Percentiles rank a stretch among this genome's conserved stretches.
Evolutionary conservation across 106 monocot genomes (phyloP).

Genomic region (Acorus gramineus): DNA sequence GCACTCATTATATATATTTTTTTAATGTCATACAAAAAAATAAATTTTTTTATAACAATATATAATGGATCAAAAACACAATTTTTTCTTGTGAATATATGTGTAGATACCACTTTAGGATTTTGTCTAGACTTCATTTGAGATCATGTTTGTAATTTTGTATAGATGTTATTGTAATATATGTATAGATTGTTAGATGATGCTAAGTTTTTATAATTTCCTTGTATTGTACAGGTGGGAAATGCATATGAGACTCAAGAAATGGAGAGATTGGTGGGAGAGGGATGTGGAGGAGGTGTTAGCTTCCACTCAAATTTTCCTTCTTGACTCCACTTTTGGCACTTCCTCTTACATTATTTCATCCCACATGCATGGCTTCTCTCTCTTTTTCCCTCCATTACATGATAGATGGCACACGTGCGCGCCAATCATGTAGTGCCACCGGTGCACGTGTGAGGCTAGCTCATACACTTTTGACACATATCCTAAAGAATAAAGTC

Average conservation of each 20-base stretch:
- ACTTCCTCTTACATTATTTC: not conserved
- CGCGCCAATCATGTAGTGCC: not conserved
- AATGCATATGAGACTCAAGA: conserved; percentile 12
- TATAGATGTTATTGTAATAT: no score
- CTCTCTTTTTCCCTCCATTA: not conserved
- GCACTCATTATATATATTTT: no score
- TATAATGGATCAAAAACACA: no score
- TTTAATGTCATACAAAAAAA: no score
- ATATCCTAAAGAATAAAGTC: no score
- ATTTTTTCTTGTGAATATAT: no score
- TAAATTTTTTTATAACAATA: no score
- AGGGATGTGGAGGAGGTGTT: conserved; percentile 12
- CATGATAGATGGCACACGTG: conserved; percentile 12
- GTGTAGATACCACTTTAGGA: no score
- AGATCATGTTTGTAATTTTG: no score
- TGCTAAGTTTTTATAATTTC: no score
- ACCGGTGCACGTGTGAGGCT: conserved; percentile 2
- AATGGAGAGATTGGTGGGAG: conserved; percentile 16
- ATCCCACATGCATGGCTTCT: conserved; percentile 3
- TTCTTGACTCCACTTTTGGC: conserved; percentile 5
- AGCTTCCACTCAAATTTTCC: conserved; percentile 17
- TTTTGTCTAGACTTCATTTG: no score
- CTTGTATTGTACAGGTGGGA: conserved; percentile 9
- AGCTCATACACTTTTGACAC: not conserved
- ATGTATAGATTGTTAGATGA: no score